These are phyloP conservation scores for Sporisorium sorghi DNA, from an alignment of 1,284 basidiomycete genomes.

Conservation along the genomic window DNA sequence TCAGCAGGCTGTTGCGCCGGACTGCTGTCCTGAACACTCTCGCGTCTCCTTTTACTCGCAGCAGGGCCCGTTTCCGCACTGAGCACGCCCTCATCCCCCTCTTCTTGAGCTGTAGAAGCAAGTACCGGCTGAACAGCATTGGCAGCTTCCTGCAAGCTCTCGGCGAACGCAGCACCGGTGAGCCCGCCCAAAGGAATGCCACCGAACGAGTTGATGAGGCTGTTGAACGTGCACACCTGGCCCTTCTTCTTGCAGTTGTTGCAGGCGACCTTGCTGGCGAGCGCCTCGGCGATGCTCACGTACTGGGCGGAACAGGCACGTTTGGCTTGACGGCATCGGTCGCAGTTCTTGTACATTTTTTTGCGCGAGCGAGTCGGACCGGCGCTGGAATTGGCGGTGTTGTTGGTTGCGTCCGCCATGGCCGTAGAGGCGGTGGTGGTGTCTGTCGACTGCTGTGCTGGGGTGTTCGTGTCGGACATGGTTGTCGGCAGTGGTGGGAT, in stretches of 20 bases:
- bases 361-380: slow-evolving; percentile 32
- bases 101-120: neutral
- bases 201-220: slow-evolving; percentile 46
- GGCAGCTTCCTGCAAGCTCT: slow-evolving; percentile 28
- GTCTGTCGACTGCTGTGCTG: neutral
- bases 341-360: slow-evolving; percentile 52
- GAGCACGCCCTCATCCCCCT: neutral
- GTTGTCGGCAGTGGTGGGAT: neutral
- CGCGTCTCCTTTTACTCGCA: slow-evolving; percentile 8
- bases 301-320: slow-evolving; percentile 42
- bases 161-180: slow-evolving; percentile 34
- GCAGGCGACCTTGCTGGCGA: slow-evolving; percentile 40
- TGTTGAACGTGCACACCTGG: slow-evolving; percentile 49
- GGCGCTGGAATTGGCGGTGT: neutral
- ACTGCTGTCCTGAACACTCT: slow-evolving; percentile 3
- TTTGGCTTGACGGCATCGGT: slow-evolving; percentile 40
- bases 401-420: slow-evolving; percentile 3
- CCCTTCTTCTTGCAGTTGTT: slow-evolving; percentile 46
- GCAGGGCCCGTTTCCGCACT: slow-evolving; percentile 1
- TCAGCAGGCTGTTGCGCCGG: neutral
- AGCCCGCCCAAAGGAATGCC: slow-evolving; percentile 39
- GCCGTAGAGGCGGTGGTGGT: neutral
- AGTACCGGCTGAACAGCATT: neutral
- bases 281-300: slow-evolving; percentile 33
- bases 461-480: neutral